phyloP scores from a whole-genome alignment of 2,329 filamentous ascomycete species.

The Neofusicoccum sp. region DNA sequence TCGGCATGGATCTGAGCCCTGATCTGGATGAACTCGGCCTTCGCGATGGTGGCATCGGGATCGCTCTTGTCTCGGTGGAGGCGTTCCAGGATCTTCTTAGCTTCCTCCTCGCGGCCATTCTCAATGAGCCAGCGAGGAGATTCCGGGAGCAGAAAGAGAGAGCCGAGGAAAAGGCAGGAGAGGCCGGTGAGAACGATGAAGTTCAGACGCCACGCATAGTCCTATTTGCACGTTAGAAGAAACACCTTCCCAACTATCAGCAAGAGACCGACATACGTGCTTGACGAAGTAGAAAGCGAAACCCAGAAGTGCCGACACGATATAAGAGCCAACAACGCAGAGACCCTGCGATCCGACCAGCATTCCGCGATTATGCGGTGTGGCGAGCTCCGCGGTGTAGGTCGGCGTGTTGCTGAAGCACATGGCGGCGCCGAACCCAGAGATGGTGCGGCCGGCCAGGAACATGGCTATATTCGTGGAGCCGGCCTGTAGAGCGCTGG shows the following conservation, averaged over 20 bases:
- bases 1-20: slow-evolving; percentile 32
- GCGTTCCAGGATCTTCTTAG: slow-evolving; percentile 36
- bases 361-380: slow-evolving; percentile 20
- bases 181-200: slow-evolving; percentile 28
- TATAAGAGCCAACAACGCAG: slow-evolving; percentile 79
- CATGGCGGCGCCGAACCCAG: slow-evolving; percentile 20
- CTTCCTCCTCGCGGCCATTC: slow-evolving; percentile 55
- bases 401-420: slow-evolving; percentile 19
- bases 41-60: slow-evolving; percentile 28
- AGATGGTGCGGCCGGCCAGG: slow-evolving; percentile 13
- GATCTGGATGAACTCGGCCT: slow-evolving; percentile 33
- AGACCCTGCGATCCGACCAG: slow-evolving; percentile 57
- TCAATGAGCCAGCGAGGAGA: slow-evolving; percentile 62
- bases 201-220: slow-evolving; percentile 59
- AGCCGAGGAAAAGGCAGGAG: slow-evolving; percentile 46
- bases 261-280: not conserved
- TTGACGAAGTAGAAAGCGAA: slow-evolving; percentile 16
- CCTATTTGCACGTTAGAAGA: not conserved
- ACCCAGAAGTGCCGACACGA: slow-evolving; percentile 73
- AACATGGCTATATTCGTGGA: slow-evolving; percentile 22
- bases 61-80: slow-evolving; percentile 31
- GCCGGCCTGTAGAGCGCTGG: slow-evolving; percentile 15
- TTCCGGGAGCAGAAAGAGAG: slow-evolving; percentile 57
- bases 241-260: no score
- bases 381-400: slow-evolving; percentile 20